Base-by-base conservation (phyloP, 140 eudicot species). In the Bidens hawaiensis region DNA sequence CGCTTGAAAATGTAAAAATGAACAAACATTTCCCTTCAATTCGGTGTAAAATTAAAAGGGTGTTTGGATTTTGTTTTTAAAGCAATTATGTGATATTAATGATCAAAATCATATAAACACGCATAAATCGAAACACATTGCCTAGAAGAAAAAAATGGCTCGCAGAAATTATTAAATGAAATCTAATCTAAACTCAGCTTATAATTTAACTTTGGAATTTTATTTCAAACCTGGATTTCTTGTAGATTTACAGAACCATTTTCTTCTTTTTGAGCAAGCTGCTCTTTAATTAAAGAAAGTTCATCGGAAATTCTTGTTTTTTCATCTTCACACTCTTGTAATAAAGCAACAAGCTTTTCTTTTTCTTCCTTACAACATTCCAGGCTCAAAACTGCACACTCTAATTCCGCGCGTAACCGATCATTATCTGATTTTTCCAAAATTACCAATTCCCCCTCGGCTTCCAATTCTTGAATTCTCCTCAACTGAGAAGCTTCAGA, bases 291-390 rank as follows among this genome's bases (percentile, higher is more conserved):
- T 62, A 60, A 42, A 27, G 68, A 54, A 69, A 91, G 79, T 56
- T 82, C 95, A 27, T 14, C 78, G 0, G 68, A 63, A 43, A 81
- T 46, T 24, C 28, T 75, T 17, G 65, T 33, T 56, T 84, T 84
- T 75, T 91, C 89, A 25, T 71, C 78, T 55, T 68, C 77, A 6
- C 82, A 74, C 70, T 88, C 80, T 49, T 63, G 78, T 66, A 93
- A 70, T 43, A 76, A 81, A 42, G 65, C 74, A 52, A 62, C 83
- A 49, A 93, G 80, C 71, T 81, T 86, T 73, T 85, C 89, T 64
- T 93, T 88, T 73, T 93, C 99, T 79, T 93, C 97, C 78, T 79
- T 93, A 64, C 99, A 93, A 68, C 99, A 93, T 68, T 93, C 97
- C 15, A 93, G 84, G 79, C 94, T 88, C 66, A 93, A 77, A 14